Evolutionary conservation across 2,329 filamentous ascomycete species (phyloP).

Genomic region (Clonostachys byssicola): DNA sequence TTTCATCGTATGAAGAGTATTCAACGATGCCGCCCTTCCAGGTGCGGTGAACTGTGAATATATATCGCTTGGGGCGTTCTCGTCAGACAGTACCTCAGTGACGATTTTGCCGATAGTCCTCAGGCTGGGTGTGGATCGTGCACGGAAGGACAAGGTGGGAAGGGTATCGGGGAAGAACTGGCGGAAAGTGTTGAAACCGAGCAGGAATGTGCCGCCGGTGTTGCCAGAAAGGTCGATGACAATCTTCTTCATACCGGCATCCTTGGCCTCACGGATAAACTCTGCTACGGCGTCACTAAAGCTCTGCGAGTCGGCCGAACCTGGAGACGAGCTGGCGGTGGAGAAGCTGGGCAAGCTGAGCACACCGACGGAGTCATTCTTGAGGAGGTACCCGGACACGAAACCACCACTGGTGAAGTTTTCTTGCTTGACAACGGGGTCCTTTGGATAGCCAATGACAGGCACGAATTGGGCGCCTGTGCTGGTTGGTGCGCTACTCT

Average conservation of each 20-base stretch:
- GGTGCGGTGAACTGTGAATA: too few relatives aligned
- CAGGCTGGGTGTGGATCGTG: background rate
- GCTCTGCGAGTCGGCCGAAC: background rate
- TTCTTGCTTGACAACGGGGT: background rate
- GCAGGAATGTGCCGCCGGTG: conserved; percentile 46
- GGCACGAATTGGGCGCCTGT: background rate
- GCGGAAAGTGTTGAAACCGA: conserved; percentile 43
- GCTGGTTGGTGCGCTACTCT: conserved; percentile 18
- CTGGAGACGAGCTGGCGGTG: too few relatives aligned
- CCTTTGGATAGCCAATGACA: background rate
- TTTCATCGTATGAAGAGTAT: too few relatives aligned
- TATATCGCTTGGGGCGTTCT: background rate
- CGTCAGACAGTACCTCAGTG: background rate
- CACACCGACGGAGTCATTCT: background rate
- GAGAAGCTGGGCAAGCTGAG: conserved; percentile 11
- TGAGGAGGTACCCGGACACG: conserved; percentile 14
- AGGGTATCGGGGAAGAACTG: conserved; percentile 22
- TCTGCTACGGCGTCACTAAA: background rate
- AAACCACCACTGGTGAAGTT: conserved; percentile 1
- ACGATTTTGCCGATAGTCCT: background rate
- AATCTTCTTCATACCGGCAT: conserved; percentile 49
- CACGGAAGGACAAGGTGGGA: conserved; percentile 5
- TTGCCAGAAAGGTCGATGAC: conserved; percentile 62
- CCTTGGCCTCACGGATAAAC: conserved; percentile 11
- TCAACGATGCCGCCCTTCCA: too few relatives aligned